These are phyloP conservation scores for Ceratopteris richardii DNA, from an alignment of 75 land plant genomes.

Conservation along the genomic window DNA sequence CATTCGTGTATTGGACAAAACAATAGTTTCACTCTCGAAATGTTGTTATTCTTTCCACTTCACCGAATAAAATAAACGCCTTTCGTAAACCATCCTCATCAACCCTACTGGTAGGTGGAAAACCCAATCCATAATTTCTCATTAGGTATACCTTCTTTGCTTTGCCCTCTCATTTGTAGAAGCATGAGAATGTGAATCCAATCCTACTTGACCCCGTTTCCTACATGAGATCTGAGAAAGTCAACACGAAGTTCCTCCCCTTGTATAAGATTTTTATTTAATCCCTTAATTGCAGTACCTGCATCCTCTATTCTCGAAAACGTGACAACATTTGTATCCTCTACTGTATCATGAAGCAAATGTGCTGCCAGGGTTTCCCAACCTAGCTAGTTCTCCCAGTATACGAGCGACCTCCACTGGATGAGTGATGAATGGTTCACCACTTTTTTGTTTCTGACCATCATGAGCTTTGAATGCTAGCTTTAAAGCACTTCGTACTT, in stretches of 20 bases:
- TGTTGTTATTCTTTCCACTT: conserved; percentile 73
- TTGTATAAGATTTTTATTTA: no score
- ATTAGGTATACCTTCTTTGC: conserved; percentile 60
- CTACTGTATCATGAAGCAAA: conserved; percentile 91
- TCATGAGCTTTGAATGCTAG: conserved; percentile 93
- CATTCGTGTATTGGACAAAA: conserved; percentile 77
- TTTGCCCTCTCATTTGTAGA: conserved; percentile 16
- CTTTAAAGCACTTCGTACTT: conserved; percentile 71
- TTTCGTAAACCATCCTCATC: conserved; percentile 82
- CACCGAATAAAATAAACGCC: conserved; percentile 86
- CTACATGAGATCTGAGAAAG: no score
- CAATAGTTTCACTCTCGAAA: conserved; percentile 66
- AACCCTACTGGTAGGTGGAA: conserved; percentile 56
- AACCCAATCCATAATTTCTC: conserved; percentile 79
- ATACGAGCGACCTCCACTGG: conserved; percentile 97
- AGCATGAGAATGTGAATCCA: not conserved
- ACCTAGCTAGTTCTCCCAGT: conserved; percentile 88
- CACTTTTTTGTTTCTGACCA: conserved; percentile 93
- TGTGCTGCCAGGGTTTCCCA: conserved; percentile 97
- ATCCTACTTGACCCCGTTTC: conserved; percentile 14
- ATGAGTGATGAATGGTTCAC: conserved; percentile 92
- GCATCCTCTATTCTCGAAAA: conserved; percentile 89
- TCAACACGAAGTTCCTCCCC: no score
- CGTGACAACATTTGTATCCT: conserved; percentile 86
- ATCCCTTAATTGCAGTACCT: no score